A percentile compares a stretch with the other conserved stretches of the same genome.
Evolutionary conservation across 352 stramenopile genomes (phyloP).

Genomic region (Phytophthora colocasiae): DNA sequence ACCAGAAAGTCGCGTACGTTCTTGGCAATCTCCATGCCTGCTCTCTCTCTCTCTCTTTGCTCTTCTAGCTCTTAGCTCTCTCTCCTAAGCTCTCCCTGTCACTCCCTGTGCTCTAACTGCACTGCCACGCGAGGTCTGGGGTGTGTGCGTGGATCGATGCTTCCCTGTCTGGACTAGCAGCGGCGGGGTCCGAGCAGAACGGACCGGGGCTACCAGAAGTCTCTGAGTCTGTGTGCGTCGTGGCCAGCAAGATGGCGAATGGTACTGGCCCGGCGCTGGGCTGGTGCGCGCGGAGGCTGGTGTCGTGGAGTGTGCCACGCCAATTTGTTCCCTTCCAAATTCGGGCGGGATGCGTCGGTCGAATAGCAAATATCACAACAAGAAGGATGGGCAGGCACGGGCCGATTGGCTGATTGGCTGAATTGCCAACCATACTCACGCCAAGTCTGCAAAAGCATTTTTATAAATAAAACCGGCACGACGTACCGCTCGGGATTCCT

Average conservation of each 20-base stretch:
- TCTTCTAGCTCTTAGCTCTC: constrained; percentile 2
- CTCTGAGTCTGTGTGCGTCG: constrained; percentile 36
- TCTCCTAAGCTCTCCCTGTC: constrained; percentile 20
- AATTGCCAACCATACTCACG: not conserved
- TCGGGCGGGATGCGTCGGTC: constrained; percentile 35
- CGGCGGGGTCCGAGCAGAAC: constrained; percentile 21
- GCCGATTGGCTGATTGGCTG: constrained; percentile 15
- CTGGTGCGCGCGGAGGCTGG: constrained; percentile 22
- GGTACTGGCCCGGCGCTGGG: constrained; percentile 41
- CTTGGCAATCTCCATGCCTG: constrained; percentile 80
- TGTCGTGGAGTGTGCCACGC: constrained; percentile 34
- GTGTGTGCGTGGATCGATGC: constrained; percentile 15
- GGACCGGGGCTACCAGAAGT: constrained; percentile 16
- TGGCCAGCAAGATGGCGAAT: constrained; percentile 59
- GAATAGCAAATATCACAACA: constrained; percentile 41
- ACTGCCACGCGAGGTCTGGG: constrained; percentile 9
- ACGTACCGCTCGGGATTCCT: too few relatives aligned
- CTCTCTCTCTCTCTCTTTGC: constrained; percentile 18
- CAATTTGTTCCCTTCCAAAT: constrained; percentile 44
- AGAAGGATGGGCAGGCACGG: constrained; percentile 34
- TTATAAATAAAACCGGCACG: too few relatives aligned
- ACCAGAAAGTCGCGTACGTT: constrained; percentile 85
- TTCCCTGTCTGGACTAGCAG: constrained; percentile 32
- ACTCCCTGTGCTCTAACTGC: constrained; percentile 22
- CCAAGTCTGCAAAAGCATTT: not conserved